phyloP scores from a whole-genome alignment of 305 asterid species.

The Solanum hybrid region DNA sequence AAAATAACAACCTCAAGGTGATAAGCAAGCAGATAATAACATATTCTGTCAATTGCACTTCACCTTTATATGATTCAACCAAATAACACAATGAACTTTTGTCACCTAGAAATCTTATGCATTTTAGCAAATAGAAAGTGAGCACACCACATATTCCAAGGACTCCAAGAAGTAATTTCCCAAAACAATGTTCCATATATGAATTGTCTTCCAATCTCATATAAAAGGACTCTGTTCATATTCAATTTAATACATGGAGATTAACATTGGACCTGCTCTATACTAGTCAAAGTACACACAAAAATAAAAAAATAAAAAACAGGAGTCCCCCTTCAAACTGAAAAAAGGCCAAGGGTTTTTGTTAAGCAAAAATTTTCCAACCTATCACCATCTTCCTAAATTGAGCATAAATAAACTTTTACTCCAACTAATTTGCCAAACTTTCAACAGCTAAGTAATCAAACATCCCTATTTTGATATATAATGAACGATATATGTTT shows the following conservation, averaged over 20 bases:
- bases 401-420: background rate
- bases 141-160: background rate
- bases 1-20: background rate
- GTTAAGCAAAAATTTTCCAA: background rate
- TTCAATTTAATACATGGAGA: background rate
- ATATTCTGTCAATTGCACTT: background rate
- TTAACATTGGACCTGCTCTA: background rate
- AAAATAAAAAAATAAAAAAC: background rate
- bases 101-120: background rate
- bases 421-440: background rate
- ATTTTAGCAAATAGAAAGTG: background rate
- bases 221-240: background rate
- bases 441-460: background rate
- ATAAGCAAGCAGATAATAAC: background rate
- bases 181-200: background rate
- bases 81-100: background rate
- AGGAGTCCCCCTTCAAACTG: background rate
- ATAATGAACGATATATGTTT: background rate
- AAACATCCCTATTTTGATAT: background rate
- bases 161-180: background rate
- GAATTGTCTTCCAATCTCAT: background rate
- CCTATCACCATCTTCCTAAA: background rate
- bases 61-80: background rate
- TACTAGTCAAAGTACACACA: background rate
- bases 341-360: background rate